A percentile compares a stretch with the other conserved stretches of the same genome.
phyloP scores from a whole-genome alignment of 2,329 filamentous ascomycete species.

The Graphiopsis chlorocephala region DNA sequence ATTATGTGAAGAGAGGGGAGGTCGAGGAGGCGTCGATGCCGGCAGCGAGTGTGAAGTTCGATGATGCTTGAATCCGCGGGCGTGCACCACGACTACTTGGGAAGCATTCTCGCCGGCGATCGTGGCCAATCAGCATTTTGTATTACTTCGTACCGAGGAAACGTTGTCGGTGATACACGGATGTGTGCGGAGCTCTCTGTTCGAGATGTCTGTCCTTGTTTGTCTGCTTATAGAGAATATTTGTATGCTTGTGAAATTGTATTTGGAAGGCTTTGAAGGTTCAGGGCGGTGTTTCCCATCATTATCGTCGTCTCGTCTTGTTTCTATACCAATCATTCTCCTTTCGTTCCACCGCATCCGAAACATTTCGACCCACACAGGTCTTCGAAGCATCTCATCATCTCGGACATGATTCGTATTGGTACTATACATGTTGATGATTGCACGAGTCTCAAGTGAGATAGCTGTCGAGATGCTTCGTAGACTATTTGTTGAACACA shows the following conservation, averaged over 20 bases:
- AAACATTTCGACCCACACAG: too few relatives aligned
- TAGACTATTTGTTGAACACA: neutral
- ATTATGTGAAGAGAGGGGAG: constrained; percentile 1
- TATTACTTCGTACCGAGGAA: neutral
- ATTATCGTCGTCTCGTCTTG: neutral
- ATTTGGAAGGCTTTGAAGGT: neutral
- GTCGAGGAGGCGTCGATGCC: neutral
- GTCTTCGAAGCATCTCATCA: neutral
- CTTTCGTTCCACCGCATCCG: neutral
- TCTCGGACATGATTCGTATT: neutral
- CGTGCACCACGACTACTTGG: neutral
- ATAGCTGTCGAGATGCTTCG: neutral
- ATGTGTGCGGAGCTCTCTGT: neutral
- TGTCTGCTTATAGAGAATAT: neutral
- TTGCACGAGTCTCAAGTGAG: too few relatives aligned
- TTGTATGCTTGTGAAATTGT: too few relatives aligned
- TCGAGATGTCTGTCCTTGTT: neutral
- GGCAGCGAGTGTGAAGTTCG: constrained; percentile 10
- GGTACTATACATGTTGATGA: neutral
- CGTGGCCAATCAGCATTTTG: constrained; percentile 5
- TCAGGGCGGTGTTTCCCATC: neutral
- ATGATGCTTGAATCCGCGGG: constrained; percentile 13
- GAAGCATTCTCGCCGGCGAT: constrained; percentile 1
- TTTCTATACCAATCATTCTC: neutral
- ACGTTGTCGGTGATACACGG: neutral